These are phyloP conservation scores for Phialocephala sp. DNA, from an alignment of 2,329 filamentous ascomycete genomes.

Conservation along the genomic window DNA sequence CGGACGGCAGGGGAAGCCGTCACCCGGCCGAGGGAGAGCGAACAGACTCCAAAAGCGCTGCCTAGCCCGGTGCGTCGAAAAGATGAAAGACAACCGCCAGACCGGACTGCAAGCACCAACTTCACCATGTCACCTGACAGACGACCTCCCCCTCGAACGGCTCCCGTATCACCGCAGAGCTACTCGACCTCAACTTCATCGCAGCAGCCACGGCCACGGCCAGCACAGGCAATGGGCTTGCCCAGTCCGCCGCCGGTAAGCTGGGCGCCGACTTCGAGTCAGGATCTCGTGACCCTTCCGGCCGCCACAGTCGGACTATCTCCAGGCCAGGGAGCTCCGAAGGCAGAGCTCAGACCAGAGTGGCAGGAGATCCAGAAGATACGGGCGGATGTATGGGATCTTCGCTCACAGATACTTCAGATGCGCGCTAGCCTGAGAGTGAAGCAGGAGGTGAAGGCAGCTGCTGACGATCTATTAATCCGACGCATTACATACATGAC, in stretches of 20 bases:
- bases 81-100: neutral
- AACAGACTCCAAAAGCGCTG: neutral
- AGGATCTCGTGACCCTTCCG: neutral
- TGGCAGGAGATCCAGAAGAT: slow-evolving; percentile 15
- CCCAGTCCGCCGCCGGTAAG: neutral
- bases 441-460: slow-evolving; percentile 22
- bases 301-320: neutral
- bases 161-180: neutral
- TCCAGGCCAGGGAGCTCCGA: neutral
- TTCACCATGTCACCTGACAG: neutral
- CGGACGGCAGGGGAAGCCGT: neutral
- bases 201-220: neutral
- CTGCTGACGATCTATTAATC: slow-evolving; percentile 27
- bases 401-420: slow-evolving; percentile 25
- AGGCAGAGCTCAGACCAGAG: slow-evolving; percentile 7
- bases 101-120: neutral
- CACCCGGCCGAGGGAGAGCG: neutral
- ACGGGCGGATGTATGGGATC: slow-evolving; percentile 18
- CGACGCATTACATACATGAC: slow-evolving; percentile 9
- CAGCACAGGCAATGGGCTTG: neutral
- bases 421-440: slow-evolving; percentile 19
- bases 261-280: neutral
- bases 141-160: neutral
- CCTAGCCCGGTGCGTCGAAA: neutral
- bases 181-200: neutral